Base-by-base conservation (phyloP, 2,329 filamentous ascomycete genomes). In the Aquanectria penicillioides region DNA sequence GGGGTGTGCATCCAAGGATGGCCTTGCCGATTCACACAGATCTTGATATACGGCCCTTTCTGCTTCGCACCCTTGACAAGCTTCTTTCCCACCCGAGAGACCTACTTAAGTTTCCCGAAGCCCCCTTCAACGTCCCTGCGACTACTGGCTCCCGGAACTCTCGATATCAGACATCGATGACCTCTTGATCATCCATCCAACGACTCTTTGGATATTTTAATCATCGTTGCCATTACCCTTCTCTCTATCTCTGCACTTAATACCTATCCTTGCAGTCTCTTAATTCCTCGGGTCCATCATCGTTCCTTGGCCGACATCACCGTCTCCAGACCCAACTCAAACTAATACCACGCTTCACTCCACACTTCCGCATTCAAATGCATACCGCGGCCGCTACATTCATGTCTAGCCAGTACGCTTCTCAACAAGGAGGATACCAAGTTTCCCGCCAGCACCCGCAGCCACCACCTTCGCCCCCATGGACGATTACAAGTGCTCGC, bases 401-500 rank as follows among this genome's bases (percentile, higher is more conserved):
- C 65, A 72, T 71, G 73, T 67, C 73, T 64, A 69, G 56, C 36
- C 66, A 69, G 18, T 66, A 70, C 59, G 38, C 61, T 23, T 41
- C 50, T 53, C 63, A 65, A 33, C 63, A 67, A 47, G 55, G 59
- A 59, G 48, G 55, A 57, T 61, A 64, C 26, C 60, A 77, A 62
- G 74, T 77, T 61, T 83, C 85, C 67, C 69, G 76, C 55, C 77
- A 77, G 61, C 81, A 82, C 51, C 86, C 86, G 44, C 86, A 88
- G 70, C 85, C 88, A 48, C 90, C 89, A 52, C 90, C 90, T 26
- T 93, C 90, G 66, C 90, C 90, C 89, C 90, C 37, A 88, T 91
- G 74, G 90, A 93, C 69, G 90, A 93, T 71, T 81, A 87, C 66
- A 94, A 90, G 78, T 95, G 91, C 72, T 97, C 93, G 47, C 81